Percentiles rank a stretch among this genome's conserved stretches.
Evolutionary conservation across 2,329 filamentous ascomycete species (phyloP).

Genomic region (Cytospora schulzeri): DNA sequence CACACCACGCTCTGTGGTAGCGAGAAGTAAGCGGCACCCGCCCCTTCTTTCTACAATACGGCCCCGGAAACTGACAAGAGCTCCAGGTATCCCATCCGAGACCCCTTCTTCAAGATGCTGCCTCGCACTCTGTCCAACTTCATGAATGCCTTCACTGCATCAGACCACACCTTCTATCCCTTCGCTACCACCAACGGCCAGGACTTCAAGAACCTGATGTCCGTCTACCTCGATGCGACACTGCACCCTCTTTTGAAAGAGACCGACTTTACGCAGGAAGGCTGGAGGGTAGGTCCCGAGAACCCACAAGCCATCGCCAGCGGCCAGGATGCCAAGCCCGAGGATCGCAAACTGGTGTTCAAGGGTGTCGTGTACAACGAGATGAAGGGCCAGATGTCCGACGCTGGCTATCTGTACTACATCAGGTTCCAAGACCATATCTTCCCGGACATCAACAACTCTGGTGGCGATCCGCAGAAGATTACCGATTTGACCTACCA

Average conservation of each 20-base stretch:
- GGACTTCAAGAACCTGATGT: conserved; percentile 94
- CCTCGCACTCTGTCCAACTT: conserved; percentile 98
- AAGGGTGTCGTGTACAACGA: conserved; percentile 99
- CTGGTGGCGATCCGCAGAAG: conserved; percentile 91
- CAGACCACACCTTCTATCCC: conserved; percentile 95
- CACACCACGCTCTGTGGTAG: conserved; percentile 97
- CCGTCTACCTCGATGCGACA: conserved; percentile 94
- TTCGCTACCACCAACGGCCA: conserved; percentile 96
- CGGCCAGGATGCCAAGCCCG: conserved; percentile 47
- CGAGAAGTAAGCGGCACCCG: conserved; percentile 66
- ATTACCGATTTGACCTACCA: conserved; percentile 95
- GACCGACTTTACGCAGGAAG: conserved; percentile 93
- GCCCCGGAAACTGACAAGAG: conserved; percentile 34
- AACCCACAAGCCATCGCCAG: conserved; percentile 66
- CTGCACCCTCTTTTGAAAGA: conserved; percentile 85
- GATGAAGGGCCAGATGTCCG: conserved; percentile 99
- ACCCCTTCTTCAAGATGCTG: conserved; percentile 99
- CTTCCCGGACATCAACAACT: conserved; percentile 93
- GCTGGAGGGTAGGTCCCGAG: conserved; percentile 93
- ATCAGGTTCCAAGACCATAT: conserved; percentile 94
- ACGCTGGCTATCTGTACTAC: conserved; percentile 94
- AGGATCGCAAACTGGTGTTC: conserved; percentile 77
- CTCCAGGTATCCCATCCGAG: conserved; percentile 86
- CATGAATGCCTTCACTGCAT: conserved; percentile 98
- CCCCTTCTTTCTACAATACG: neutral